Conservation (phyloP, 148 eudicot genomes). For the Chenopodium suecicum region DNA sequence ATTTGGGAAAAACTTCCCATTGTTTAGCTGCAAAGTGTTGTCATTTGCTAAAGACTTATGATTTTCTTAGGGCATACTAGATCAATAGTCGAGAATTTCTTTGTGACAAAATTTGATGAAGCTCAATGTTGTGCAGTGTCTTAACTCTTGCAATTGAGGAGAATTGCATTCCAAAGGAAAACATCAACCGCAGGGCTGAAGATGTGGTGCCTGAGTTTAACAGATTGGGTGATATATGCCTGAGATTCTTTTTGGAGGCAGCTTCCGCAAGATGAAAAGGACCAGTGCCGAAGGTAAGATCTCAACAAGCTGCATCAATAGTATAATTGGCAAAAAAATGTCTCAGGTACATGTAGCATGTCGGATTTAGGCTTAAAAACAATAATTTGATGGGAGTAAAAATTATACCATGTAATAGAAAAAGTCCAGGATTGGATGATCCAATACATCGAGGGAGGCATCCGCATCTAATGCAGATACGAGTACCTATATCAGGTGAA, state of each 20-base stretch:
- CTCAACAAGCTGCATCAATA: constrained; percentile 68
- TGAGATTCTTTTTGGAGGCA: constrained; percentile 79
- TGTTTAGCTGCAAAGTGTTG: neutral
- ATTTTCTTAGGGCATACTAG: neutral
- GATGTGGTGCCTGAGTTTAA: constrained; percentile 27
- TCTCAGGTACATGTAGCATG: neutral
- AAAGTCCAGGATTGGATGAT: constrained; percentile 81
- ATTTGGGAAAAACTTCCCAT: neutral
- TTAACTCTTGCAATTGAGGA: neutral
- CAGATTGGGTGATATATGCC: constrained; percentile 73
- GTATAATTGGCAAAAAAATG: neutral
- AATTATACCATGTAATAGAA: constrained; percentile 70
- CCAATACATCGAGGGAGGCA: constrained; percentile 76
- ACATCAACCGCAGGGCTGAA: neutral
- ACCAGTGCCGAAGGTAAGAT: constrained; percentile 92
- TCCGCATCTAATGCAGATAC: constrained; percentile 73
- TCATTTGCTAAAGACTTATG: neutral
- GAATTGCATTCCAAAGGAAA: neutral
- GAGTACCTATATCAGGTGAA: constrained; percentile 48
- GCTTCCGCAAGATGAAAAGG: constrained; percentile 74
- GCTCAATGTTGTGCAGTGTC: neutral
- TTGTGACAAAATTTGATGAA: no score
- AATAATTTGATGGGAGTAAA: neutral
- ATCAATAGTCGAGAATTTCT: neutral
- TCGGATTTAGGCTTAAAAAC: neutral